Conservation (phyloP, 2,329 filamentous ascomycete genomes). For the Cladosporium halotolerans region DNA sequence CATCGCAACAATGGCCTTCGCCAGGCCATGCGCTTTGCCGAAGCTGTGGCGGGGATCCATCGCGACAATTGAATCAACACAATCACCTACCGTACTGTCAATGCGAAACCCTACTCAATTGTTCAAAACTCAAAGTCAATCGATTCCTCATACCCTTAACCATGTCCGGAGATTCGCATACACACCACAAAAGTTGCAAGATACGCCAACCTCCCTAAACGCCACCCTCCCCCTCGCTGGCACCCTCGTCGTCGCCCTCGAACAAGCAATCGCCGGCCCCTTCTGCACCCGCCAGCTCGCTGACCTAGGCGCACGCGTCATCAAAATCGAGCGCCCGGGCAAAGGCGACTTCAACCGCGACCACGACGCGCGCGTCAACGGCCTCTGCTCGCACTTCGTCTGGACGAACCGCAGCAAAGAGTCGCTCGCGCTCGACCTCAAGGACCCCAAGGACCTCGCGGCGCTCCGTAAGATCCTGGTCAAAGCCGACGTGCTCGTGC, state of each 20-base stretch:
- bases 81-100: not conserved
- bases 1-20: not conserved
- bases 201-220: not conserved
- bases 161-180: not conserved
- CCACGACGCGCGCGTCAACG: conserved; percentile 47
- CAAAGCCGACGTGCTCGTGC: conserved; percentile 47
- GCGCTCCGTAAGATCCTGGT: conserved; percentile 40
- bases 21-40: not conserved
- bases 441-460: conserved; percentile 37
- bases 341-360: conserved; percentile 49
- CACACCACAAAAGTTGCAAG: not conserved
- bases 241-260: conserved; percentile 47
- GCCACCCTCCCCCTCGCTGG: conserved; percentile 33
- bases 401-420: conserved; percentile 52
- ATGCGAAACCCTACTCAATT: not conserved
- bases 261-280: conserved; percentile 51
- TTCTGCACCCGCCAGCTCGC: conserved; percentile 51
- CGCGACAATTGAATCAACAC: not conserved
- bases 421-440: conserved; percentile 47
- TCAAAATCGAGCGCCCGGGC: conserved; percentile 49
- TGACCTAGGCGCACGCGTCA: conserved; percentile 49
- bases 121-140: not conserved
- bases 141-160: not conserved
- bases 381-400: conserved; percentile 50
- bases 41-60: not conserved